A percentile compares a stretch with the other conserved stretches of the same genome.
These are phyloP conservation scores for Cercospora sesami DNA, from an alignment of 2,329 filamentous ascomycete genomes.

Conservation along the genomic window DNA sequence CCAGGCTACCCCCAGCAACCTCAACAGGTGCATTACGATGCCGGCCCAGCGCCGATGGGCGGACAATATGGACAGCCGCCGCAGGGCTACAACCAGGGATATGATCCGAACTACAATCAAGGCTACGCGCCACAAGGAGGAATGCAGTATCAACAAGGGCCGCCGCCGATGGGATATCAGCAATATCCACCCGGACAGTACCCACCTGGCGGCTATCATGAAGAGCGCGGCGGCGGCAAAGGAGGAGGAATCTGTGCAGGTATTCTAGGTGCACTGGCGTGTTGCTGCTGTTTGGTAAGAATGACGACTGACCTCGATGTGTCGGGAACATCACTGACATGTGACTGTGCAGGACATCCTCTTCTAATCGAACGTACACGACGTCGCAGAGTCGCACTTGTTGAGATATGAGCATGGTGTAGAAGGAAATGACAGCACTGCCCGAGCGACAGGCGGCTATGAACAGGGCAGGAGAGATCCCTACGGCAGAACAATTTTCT, in stretches of 20 bases:
- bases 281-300: conserved; percentile 51
- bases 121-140: conserved; percentile 35
- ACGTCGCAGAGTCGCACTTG: background rate
- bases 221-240: conserved; percentile 37
- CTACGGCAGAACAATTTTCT: background rate
- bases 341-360: background rate
- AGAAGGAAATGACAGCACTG: background rate
- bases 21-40: conserved; percentile 27
- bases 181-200: conserved; percentile 6
- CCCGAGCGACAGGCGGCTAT: background rate
- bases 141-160: conserved; percentile 34
- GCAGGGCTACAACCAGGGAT: conserved; percentile 11
- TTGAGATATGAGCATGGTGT: background rate
- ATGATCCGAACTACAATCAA: conserved; percentile 5
- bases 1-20: conserved; percentile 32
- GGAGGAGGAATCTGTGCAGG: conserved; percentile 43
- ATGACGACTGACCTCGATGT: background rate
- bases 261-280: conserved; percentile 38
- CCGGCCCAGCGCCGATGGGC: conserved; percentile 16
- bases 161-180: conserved; percentile 43
- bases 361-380: background rate
- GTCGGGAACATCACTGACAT: background rate
- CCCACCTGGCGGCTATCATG: conserved; percentile 27
- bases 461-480: background rate
- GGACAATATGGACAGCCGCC: conserved; percentile 19